Evolutionary conservation across 345 rosid species (phyloP), one percentile per base, ranked within the genome.

Genomic region (Brassica rapa): DNA sequence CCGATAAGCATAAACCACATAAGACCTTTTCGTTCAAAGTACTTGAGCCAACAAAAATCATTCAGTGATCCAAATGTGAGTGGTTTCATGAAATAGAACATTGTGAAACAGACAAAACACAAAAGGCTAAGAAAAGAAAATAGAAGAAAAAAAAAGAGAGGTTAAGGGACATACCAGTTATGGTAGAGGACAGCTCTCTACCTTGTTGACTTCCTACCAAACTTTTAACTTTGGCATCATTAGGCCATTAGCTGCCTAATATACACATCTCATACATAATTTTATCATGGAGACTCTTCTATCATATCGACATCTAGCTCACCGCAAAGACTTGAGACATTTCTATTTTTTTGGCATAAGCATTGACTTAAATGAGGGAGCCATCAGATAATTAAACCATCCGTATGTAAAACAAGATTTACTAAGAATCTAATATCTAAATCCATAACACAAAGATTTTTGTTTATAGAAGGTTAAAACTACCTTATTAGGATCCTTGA

Each of bases 181-280:
- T n/a, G n/a, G n/a, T n/a, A n/a, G 78, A 73, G 65, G 70, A 73
- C 78, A 79, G 82, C 82, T 79, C 73, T 67, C 59, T 73, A 74
- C n/a, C 64, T 79, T 73, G 27, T 49, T 79, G 82, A 79, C 78
- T 79, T 73, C 12, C 46, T 73, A 73, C 73, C 82, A 43, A 78
- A 73, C 82, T 27, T 57, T 59, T 43, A 29, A 21, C 66, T 65
- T 72, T 71, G 62, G 61, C 60, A 72, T 66, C 73, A 56, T 65
- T 16, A 16, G 2, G 32, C 46, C 35, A 59, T 23, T 59, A 59
- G 30, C 63, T 27, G 29, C 29, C 29, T 59, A n/a, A 16, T 55
- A 37, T 55, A 37, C 27, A 19, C 49, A 2, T 65, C 60, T 8
- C 35, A 27, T 71, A 7, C 72, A 70, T 8, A 51, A 12, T 63